These are phyloP conservation scores for Leccinum olivaceopallidum DNA, from an alignment of 768 basidiomycete genomes.

Conservation along the genomic window DNA sequence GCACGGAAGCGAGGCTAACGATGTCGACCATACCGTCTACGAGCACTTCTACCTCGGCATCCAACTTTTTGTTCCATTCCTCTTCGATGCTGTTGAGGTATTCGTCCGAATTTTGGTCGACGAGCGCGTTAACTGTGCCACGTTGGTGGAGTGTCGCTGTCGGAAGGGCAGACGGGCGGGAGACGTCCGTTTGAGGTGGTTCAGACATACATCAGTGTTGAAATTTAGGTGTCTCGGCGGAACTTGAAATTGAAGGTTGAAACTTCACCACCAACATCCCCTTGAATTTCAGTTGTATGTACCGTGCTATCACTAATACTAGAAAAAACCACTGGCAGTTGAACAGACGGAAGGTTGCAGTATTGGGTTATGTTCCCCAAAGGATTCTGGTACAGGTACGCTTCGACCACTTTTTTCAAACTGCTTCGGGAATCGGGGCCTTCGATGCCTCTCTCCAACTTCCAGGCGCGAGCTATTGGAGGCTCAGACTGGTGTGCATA, in stretches of 20 bases:
- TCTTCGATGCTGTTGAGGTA: conserved; percentile 85
- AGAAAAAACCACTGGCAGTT: no score
- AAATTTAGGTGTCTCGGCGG: conserved; percentile 39
- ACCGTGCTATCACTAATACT: no score
- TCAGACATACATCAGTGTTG: conserved; percentile 42
- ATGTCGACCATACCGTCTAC: conserved; percentile 92
- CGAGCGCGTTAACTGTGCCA: conserved; percentile 40
- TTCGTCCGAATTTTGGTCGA: conserved; percentile 73
- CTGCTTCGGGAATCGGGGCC: no score
- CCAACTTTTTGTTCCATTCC: conserved; percentile 92
- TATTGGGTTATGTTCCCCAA: neutral
- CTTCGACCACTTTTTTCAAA: no score
- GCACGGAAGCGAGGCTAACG: conserved; percentile 84
- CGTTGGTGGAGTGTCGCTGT: conserved; percentile 66
- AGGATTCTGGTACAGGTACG: no score
- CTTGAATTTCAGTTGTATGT: no score
- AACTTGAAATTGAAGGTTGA: no score
- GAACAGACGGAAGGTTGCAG: neutral
- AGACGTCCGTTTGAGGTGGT: conserved; percentile 80
- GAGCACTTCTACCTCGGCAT: conserved; percentile 83
- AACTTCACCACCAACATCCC: no score
- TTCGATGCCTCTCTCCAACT: neutral
- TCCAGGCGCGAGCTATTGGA: conserved; percentile 20
- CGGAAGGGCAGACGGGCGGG: conserved; percentile 81
- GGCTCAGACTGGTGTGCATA: conserved; percentile 29